These are phyloP conservation scores for Oleoguttula mirabilis DNA, from an alignment of 495 filamentous ascomycete genomes.

Conservation along the genomic window DNA sequence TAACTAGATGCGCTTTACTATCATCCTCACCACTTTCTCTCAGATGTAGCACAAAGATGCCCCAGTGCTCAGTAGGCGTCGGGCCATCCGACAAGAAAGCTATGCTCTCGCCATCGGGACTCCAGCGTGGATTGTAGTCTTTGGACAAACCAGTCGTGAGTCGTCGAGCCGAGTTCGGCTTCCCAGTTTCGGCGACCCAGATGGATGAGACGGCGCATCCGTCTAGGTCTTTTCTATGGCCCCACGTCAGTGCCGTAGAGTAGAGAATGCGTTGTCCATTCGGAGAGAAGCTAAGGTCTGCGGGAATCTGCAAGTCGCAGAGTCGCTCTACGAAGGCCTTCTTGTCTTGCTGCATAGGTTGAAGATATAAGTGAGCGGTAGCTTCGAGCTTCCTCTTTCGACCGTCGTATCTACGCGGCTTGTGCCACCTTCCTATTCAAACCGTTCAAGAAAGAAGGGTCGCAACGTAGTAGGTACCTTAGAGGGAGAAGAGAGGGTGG, in stretches of 20 bases:
- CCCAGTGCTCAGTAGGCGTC: constrained; percentile 14
- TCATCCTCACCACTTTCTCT: no score
- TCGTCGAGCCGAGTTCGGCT: constrained; percentile 17
- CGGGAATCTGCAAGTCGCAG: constrained; percentile 19
- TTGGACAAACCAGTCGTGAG: constrained; percentile 19
- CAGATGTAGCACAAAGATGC: constrained; percentile 18
- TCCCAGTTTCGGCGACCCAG: constrained; percentile 22
- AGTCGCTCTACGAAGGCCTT: no score
- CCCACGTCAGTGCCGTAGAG: constrained; percentile 4
- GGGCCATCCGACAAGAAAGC: constrained; percentile 24
- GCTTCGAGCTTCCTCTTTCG: no score
- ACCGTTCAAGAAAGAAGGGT: no score
- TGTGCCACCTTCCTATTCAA: no score
- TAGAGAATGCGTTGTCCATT: constrained; percentile 18
- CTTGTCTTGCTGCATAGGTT: no score
- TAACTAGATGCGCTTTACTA: constrained; percentile 9
- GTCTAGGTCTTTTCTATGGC: constrained; percentile 8
- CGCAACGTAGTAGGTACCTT: no score
- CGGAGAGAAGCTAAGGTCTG: constrained; percentile 17
- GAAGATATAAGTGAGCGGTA: no score
- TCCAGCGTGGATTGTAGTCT: constrained; percentile 17
- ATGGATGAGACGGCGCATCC: constrained; percentile 14
- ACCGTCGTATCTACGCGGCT: no score
- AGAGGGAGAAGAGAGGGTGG: no score
- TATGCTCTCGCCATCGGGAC: constrained; percentile 14